Evolutionary conservation across 768 basidiomycete genomes (phyloP), one percentile per base, ranked within the genome.

Genomic region (Cubamyces lactineus): DNA sequence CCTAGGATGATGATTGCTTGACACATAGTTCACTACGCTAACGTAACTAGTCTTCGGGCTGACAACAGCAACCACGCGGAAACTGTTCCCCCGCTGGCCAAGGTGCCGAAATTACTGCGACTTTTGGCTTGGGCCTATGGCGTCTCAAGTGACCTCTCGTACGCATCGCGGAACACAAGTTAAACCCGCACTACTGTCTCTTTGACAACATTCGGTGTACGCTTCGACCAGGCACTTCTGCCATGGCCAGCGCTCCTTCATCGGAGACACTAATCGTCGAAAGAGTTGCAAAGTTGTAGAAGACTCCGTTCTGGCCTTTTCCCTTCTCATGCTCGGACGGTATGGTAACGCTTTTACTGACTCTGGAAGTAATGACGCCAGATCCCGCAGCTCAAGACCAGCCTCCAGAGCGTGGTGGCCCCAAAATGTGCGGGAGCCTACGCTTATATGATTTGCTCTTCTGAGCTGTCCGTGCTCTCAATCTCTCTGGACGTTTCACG

Each of bases 171-270:
- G 28, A 30, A 19, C n/a, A 45, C 53, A 24, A 57, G 55, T 45
- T 48, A 48, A 57, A 47, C 48, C 55, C 15, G 21, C 38, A 24
- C 21, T 4, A 17, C 5, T 13, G 26, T 12, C 9, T n/a, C 34
- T 23, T 38, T 49, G 49, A 49, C 57, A 43, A n/a, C 7, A 40
- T 15, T 58, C 57, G 57, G 57, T 49, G 7, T 13, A 5, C 6
- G 39, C 57, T 43, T 51, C 57, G 7, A 19, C 39, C 57, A 58
- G 57, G 57, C 39, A 58, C 57, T 43, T 5, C 5, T 38, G 15
- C n/a, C 57, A 48, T n/a, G 39, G 12, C 19, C 12, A 8, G 46
- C 34, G 24, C 39, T 46, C 26, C 21, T 30, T 13, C 48, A 7
- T 12, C 9, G 12, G 3, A 1, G 26, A 5, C 39, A 48, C 21